Conservation (phyloP, 306 rosid species). For the Hippophae tibetana region DNA sequence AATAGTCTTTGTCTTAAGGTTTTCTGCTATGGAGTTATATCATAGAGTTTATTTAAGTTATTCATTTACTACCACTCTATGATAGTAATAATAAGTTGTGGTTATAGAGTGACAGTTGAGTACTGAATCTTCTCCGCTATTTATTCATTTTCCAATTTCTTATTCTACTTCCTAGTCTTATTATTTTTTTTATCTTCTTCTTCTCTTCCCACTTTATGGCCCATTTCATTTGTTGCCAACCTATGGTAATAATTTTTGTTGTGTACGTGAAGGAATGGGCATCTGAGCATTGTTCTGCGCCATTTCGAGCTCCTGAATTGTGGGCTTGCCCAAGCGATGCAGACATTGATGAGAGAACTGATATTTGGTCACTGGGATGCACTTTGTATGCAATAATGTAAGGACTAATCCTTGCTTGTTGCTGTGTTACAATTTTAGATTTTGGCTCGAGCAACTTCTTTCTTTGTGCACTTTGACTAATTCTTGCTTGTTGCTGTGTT, state of each 20-base stretch:
- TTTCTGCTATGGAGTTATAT: too few relatives aligned
- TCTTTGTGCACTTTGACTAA: background rate
- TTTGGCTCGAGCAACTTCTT: background rate
- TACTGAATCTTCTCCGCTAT: too few relatives aligned
- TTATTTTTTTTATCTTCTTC: too few relatives aligned
- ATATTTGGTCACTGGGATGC: constrained; percentile 96
- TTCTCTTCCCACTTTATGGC: constrained; percentile 6
- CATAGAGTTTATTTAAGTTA: too few relatives aligned
- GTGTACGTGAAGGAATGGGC: constrained; percentile 84
- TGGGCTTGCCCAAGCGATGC: constrained; percentile 96
- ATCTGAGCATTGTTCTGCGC: constrained; percentile 93
- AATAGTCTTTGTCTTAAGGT: too few relatives aligned
- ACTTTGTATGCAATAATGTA: constrained; percentile 95
- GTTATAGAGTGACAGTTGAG: too few relatives aligned
- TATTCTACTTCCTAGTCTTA: too few relatives aligned
- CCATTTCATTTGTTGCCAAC: constrained; percentile 3
- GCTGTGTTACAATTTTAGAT: too few relatives aligned
- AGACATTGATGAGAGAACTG: constrained; percentile 91
- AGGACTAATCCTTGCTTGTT: constrained; percentile 15
- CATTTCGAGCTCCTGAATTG: constrained; percentile 94
- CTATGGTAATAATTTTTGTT: constrained; percentile 13
- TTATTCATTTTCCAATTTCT: too few relatives aligned
- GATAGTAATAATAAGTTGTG: too few relatives aligned
- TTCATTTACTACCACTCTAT: too few relatives aligned
- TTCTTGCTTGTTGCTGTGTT: too few relatives aligned